Percentiles rank a stretch among this genome's conserved stretches.
phyloP scores from a whole-genome alignment of 768 basidiomycete genomes.

The Leccinum subgranulosum region DNA sequence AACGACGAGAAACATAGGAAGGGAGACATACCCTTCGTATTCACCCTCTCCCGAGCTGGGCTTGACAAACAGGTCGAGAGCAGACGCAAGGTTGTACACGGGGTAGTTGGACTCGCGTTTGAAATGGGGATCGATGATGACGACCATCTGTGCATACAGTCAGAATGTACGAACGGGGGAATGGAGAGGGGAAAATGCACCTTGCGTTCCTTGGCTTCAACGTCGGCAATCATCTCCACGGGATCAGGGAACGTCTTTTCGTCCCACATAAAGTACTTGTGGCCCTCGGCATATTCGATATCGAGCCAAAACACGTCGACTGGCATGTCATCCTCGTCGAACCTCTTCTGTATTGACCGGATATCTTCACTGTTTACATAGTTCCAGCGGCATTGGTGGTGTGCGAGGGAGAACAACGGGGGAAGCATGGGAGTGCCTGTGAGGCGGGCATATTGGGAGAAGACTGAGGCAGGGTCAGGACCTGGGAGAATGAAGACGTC shows the following conservation, averaged over 20 bases:
- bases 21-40: conserved; percentile 71
- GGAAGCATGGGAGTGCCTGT: conserved; percentile 90
- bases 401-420: conserved; percentile 85
- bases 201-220: conserved; percentile 83
- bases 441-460: conserved; percentile 79
- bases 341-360: conserved; percentile 75
- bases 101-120: conserved; percentile 81
- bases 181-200: conserved; percentile 36
- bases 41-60: conserved; percentile 74
- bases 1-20: not conserved
- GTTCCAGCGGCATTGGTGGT: conserved; percentile 99
- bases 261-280: conserved; percentile 98
- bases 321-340: conserved; percentile 94
- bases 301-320: conserved; percentile 97
- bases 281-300: conserved; percentile 91
- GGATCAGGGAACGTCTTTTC: conserved; percentile 91
- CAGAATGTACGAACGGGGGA: not conserved
- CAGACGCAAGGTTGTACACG: conserved; percentile 80
- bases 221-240: conserved; percentile 87
- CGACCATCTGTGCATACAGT: conserved; percentile 72
- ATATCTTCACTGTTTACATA: conserved; percentile 90
- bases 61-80: conserved; percentile 81
- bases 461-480: conserved; percentile 77
- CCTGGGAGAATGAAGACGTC: conserved; percentile 99
- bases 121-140: conserved; percentile 95